These are phyloP conservation scores for Talaromyces wortmannii DNA, from an alignment of 495 filamentous ascomycete genomes.

Conservation along the genomic window DNA sequence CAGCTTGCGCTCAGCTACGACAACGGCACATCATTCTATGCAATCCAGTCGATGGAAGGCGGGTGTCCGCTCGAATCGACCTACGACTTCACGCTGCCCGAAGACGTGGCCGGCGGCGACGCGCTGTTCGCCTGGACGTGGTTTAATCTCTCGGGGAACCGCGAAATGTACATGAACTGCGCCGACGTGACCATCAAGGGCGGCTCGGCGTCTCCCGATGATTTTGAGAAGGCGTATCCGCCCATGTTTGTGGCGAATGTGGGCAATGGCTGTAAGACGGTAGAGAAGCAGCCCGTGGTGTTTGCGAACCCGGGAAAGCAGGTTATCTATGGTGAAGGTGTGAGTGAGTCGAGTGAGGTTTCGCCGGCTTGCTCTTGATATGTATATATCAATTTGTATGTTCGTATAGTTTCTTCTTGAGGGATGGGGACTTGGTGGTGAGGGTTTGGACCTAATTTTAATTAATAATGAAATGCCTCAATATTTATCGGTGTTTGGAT, in stretches of 20 bases:
- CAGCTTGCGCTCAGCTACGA: slow-evolving; percentile 40
- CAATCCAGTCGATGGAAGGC: slow-evolving; percentile 31
- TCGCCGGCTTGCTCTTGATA: not conserved
- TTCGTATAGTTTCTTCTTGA: no score
- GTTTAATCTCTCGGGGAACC: slow-evolving; percentile 50
- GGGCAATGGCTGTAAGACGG: slow-evolving; percentile 23
- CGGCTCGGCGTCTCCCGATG: slow-evolving; percentile 15
- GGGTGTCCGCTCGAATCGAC: slow-evolving; percentile 31
- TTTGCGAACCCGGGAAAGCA: slow-evolving; percentile 9
- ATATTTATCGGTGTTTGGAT: no score
- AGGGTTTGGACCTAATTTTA: no score
- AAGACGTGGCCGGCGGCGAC: slow-evolving; percentile 46
- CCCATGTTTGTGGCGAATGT: slow-evolving; percentile 56
- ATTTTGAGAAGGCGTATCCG: slow-evolving; percentile 31
- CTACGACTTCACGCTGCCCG: slow-evolving; percentile 60
- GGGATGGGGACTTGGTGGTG: no score
- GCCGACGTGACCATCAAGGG: slow-evolving; percentile 44
- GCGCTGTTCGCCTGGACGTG: slow-evolving; percentile 53
- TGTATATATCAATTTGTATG: not conserved
- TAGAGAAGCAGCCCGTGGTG: slow-evolving; percentile 17
- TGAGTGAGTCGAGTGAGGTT: not conserved
- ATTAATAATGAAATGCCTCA: no score
- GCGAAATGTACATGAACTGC: slow-evolving; percentile 59
- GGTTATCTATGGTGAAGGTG: not conserved
- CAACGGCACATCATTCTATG: slow-evolving; percentile 20